phyloP scores from a whole-genome alignment of 148 eudicot species.

The Gaultheria prostrata region DNA sequence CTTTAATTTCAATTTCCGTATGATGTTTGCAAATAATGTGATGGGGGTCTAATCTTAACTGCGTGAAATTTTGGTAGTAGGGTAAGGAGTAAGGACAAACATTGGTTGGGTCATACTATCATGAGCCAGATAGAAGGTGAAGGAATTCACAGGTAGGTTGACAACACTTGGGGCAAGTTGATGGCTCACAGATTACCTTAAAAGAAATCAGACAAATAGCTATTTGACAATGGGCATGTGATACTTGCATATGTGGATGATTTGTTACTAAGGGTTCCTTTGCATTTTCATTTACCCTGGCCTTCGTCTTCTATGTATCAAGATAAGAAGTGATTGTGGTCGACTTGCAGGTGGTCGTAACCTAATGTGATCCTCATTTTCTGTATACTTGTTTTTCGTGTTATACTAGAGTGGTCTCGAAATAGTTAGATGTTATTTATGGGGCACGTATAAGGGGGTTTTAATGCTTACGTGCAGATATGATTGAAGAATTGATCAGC shows the following conservation, averaged over 20 bases:
- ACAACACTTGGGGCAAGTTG: neutral
- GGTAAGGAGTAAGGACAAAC: neutral
- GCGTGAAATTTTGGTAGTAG: neutral
- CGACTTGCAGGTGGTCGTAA: neutral
- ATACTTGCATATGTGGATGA: neutral
- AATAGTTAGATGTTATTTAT: neutral
- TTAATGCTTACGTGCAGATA: conserved; percentile 42
- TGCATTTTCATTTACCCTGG: neutral
- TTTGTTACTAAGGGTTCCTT: no score
- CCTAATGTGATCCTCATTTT: neutral
- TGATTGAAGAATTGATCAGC: conserved; percentile 96
- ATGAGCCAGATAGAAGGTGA: neutral
- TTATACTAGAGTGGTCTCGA: neutral
- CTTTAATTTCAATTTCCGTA: neutral
- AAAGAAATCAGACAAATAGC: neutral
- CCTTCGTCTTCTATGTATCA: neutral
- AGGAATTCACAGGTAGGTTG: neutral
- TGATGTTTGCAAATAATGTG: neutral
- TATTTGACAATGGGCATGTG: neutral
- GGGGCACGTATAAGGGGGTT: neutral
- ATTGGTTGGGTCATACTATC: neutral
- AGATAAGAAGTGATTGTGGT: neutral
- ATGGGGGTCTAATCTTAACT: neutral
- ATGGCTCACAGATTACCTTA: neutral
- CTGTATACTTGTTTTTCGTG: neutral